phyloP scores from a whole-genome alignment of 306 rosid species.

The Bauhinia variegata region DNA sequence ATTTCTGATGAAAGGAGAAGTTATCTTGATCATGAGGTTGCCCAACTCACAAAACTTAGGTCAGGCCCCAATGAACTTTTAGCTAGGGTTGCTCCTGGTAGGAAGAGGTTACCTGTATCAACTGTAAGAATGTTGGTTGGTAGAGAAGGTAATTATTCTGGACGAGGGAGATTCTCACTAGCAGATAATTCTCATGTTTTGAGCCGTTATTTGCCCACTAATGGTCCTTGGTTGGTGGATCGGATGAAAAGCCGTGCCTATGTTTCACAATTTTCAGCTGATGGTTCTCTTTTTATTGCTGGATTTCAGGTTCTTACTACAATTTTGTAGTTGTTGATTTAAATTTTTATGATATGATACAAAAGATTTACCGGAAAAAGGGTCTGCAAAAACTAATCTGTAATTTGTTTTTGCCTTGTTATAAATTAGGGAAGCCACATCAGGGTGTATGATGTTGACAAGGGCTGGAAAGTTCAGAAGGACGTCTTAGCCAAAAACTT shows the following conservation, averaged over 20 bases:
- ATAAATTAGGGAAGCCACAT: slow-evolving; percentile 75
- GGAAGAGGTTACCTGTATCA: slow-evolving; percentile 50
- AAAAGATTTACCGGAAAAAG: slow-evolving; percentile 1
- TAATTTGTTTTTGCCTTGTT: slow-evolving; percentile 29
- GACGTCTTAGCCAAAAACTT: slow-evolving; percentile 74
- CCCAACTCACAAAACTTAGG: slow-evolving; percentile 54
- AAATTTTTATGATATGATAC: background rate
- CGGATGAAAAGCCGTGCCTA: slow-evolving; percentile 55
- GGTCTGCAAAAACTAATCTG: slow-evolving; percentile 14
- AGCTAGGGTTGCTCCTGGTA: slow-evolving; percentile 40
- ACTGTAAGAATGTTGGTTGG: slow-evolving; percentile 54
- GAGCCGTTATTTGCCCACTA: slow-evolving; percentile 58
- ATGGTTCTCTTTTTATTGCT: slow-evolving; percentile 61
- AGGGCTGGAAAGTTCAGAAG: slow-evolving; percentile 83
- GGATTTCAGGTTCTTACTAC: slow-evolving; percentile 52
- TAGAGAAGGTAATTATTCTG: slow-evolving; percentile 57
- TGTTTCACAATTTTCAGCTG: slow-evolving; percentile 62
- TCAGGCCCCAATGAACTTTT: slow-evolving; percentile 48
- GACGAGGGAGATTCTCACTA: slow-evolving; percentile 54
- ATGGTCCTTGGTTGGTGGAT: slow-evolving; percentile 56
- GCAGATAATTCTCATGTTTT: slow-evolving; percentile 56
- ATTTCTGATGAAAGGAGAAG: slow-evolving; percentile 26
- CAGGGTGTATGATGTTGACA: slow-evolving; percentile 78
- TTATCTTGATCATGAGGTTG: slow-evolving; percentile 59
- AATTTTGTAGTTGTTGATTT: slow-evolving; percentile 10